Evolutionary conservation across 345 rosid species (phyloP).

Genomic region (Carallia brachiata): DNA sequence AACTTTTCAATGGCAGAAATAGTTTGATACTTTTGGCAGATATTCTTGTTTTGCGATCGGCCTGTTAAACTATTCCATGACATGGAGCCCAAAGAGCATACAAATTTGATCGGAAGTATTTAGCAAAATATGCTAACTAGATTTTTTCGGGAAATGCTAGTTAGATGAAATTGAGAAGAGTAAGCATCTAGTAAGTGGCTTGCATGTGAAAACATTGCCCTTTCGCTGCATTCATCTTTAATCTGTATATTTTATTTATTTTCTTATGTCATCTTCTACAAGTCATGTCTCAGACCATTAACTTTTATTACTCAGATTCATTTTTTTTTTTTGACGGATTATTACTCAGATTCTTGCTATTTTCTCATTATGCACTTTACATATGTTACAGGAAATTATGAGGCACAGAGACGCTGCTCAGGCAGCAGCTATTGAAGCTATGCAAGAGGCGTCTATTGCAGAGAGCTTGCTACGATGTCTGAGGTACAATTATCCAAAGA

Average conservation of each 20-base stretch:
- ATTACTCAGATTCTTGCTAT: not conserved
- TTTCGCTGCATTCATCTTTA: not conserved
- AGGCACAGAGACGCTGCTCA: constrained; percentile 90
- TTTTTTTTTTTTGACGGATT: too few relatives aligned
- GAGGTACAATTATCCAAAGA: constrained; percentile 42
- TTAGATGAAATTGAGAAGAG: not conserved
- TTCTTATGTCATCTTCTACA: not conserved
- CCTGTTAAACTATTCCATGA: not conserved
- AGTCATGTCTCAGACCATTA: not conserved
- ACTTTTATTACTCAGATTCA: not conserved
- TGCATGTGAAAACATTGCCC: not conserved
- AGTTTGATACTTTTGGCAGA: not conserved
- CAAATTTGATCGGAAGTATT: not conserved
- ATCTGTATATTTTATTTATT: not conserved
- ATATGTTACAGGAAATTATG: constrained; percentile 61
- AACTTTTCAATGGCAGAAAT: not conserved
- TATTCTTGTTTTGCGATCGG: not conserved
- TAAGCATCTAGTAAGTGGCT: not conserved
- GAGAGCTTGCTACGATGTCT: constrained; percentile 89
- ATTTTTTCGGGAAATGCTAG: not conserved
- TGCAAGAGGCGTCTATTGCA: constrained; percentile 93
- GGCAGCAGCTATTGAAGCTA: constrained; percentile 77
- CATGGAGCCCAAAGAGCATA: not conserved
- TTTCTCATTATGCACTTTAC: not conserved
- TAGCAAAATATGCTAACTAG: not conserved